phyloP scores from a whole-genome alignment of 345 rosid species.

The Euphorbia lathyris region DNA sequence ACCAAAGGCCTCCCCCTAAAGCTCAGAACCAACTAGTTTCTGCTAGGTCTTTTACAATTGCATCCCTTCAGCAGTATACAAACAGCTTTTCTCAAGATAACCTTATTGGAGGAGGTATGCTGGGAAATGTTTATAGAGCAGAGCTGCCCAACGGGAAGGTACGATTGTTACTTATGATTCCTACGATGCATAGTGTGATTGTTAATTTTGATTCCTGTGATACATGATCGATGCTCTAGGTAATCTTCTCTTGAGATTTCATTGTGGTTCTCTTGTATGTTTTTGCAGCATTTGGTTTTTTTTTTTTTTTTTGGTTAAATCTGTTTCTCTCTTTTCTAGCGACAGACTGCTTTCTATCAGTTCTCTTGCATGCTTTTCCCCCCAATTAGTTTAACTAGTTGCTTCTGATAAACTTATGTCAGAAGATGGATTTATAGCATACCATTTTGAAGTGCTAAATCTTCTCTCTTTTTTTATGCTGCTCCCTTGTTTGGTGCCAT shows the following conservation, averaged over 20 bases:
- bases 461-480: not conserved
- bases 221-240: not conserved
- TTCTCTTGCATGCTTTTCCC: constrained; percentile 8
- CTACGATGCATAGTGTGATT: not conserved
- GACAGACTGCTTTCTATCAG: not conserved
- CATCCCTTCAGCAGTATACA: constrained; percentile 92
- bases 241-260: not conserved
- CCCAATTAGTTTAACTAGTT: not conserved
- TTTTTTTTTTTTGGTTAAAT: not conserved
- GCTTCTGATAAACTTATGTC: not conserved
- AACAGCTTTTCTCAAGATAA: constrained; percentile 96
- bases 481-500: not conserved
- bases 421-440: not conserved
- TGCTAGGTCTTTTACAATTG: constrained; percentile 79
- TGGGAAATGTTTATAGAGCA: constrained; percentile 89
- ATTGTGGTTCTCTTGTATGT: not conserved
- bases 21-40: constrained; percentile 38
- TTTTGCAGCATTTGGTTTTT: not conserved
- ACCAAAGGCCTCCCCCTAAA: constrained; percentile 46
- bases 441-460: not conserved
- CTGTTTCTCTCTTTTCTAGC: not conserved
- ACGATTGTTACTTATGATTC: constrained; percentile 18
- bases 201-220: constrained; percentile 1
- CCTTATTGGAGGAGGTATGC: constrained; percentile 85
- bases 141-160: constrained; percentile 85